phyloP scores from a whole-genome alignment of 805 yeast genomes.

The Clavispora asparagi region DNA sequence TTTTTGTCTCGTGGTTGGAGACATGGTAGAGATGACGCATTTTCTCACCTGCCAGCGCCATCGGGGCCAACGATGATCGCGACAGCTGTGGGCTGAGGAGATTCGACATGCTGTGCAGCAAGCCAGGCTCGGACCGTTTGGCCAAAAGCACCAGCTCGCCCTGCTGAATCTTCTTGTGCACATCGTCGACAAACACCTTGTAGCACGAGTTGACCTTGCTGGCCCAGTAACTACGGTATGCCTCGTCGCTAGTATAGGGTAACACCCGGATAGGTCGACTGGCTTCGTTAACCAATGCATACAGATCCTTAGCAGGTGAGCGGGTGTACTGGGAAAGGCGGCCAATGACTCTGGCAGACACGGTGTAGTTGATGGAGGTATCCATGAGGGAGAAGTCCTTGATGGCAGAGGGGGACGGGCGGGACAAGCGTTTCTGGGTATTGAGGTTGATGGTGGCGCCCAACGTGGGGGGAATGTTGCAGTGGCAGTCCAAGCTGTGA shows the following conservation, averaged over 20 bases:
- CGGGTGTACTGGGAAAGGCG: not conserved
- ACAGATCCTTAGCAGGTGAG: slow-evolving; percentile 18
- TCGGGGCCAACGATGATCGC: slow-evolving; percentile 2
- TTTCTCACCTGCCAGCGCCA: slow-evolving; percentile 12
- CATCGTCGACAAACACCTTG: slow-evolving; percentile 29
- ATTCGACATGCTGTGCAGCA: not conserved
- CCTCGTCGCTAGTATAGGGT: slow-evolving; percentile 22
- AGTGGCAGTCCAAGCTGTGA: slow-evolving; percentile 21
- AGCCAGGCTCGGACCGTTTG: not conserved
- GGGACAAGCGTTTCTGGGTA: not conserved
- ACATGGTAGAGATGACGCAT: slow-evolving; percentile 29
- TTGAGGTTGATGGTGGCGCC: slow-evolving; percentile 19
- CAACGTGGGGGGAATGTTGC: slow-evolving; percentile 19
- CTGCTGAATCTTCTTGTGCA: slow-evolving; percentile 22
- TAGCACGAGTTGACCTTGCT: slow-evolving; percentile 23
- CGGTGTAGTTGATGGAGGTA: slow-evolving; percentile 29
- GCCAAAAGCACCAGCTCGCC: slow-evolving; percentile 7
- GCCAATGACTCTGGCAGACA: slow-evolving; percentile 39
- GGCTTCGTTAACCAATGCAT: slow-evolving; percentile 33
- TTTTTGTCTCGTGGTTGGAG: slow-evolving; percentile 17
- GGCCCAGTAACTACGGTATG: slow-evolving; percentile 13
- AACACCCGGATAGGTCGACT: slow-evolving; percentile 30
- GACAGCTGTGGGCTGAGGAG: slow-evolving; percentile 10
- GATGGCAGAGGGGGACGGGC: not conserved
- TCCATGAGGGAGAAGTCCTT: slow-evolving; percentile 29